Base-by-base conservation (phyloP, 148 eudicot species). In the Rhododendron ferrugineum region DNA sequence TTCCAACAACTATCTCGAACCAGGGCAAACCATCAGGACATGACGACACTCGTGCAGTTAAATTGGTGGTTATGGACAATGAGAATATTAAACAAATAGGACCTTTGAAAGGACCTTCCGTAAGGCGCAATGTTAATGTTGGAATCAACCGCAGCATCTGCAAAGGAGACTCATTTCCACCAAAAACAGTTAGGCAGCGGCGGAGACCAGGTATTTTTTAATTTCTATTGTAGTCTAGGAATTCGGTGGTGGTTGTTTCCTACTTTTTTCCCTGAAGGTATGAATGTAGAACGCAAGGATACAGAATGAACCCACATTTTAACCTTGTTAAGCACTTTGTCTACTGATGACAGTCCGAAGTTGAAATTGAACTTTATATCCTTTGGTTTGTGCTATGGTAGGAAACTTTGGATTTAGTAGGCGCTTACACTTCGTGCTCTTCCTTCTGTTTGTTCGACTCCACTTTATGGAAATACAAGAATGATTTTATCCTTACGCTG, bases 191-290 rank as follows among this genome's bases (percentile, higher is more conserved):
- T 52, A 92, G 91, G 77, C 93, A 92, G 56, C 93, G 96, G 22
- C 93, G 93, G 46, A 95, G 91, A 89, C 81, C 91, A 89, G 98
- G 99, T 97, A 87, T 86, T 68, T 86, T 66, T 68, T 2, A 64
- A 37, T 52, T 46, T 30, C 11, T 28, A 1, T 30, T 23, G 0
- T 62, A 60, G 9, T 30, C 49, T 64, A 70, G 22, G 36, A 49
- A 32, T 72, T 26, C 14, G 18, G 4, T 18, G 20, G 60, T 20
- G 40, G 7, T 16, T 13, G 9, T 52, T 60, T 60, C 37, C 49
- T 22, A 7, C 23, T 22, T 20, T 23, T 54, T 56, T 2, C 26
- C 40, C 16, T n/a, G 78, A 37, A 16, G 37, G 46, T 74, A 74
- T 74, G 78, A 16, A 74, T 74, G 37, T 37, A 37, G 78, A 80